Percentiles rank a stretch among this genome's conserved stretches.
Conservation (phyloP, 305 asterid genomes). For the Solanum hybrid region DNA sequence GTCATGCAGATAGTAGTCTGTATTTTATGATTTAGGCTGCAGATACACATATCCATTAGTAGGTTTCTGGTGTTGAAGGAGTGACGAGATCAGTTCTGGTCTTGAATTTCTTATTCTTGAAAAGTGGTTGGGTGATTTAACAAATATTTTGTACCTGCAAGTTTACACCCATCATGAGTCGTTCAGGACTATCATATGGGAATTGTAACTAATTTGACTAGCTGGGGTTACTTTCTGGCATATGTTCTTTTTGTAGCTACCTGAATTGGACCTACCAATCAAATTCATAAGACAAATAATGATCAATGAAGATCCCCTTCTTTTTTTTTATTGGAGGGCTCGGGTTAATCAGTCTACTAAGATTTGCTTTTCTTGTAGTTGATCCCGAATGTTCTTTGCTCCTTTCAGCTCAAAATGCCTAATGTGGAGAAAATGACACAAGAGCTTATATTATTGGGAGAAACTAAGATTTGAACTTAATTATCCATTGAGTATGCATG, state of each 20-base stretch:
- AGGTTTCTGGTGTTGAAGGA: no score
- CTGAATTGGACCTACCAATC: not conserved
- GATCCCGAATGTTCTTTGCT: not conserved
- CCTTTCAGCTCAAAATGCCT: not conserved
- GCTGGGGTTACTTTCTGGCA: not conserved
- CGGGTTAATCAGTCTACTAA: not conserved
- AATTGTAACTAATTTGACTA: not conserved
- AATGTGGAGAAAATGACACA: not conserved
- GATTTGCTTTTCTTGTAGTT: not conserved
- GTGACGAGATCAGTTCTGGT: not conserved
- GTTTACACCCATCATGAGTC: not conserved
- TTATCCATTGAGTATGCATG: not conserved
- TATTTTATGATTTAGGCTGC: not conserved
- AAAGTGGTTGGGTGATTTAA: not conserved
- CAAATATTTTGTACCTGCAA: not conserved
- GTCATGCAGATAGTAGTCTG: not conserved
- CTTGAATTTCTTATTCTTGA: not conserved
- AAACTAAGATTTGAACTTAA: not conserved
- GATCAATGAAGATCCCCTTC: not conserved
- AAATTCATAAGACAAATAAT: not conserved
- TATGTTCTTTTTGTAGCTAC: slow-evolving; percentile 1
- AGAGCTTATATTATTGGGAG: not conserved
- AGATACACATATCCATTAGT: not conserved
- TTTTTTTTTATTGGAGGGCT: not conserved
- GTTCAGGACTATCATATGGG: not conserved